Base-by-base conservation (phyloP, 1,139 yeast species). In the Martiniozyma asiatica region DNA sequence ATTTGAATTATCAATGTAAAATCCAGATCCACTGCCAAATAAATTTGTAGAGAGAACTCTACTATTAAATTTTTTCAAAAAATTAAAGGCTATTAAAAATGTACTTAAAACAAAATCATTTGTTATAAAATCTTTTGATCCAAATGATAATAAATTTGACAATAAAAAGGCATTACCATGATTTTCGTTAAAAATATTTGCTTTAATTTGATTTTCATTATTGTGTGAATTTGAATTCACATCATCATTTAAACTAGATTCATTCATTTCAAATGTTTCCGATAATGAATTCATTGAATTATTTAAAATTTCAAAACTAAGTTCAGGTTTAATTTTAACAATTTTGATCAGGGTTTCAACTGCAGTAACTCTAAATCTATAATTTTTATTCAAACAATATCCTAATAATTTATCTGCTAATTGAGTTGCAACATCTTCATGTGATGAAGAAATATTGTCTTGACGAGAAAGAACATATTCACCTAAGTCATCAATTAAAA, bases 1-100 rank as follows among this genome's bases (percentile, higher is more conserved):
- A 16, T 56, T 46, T 4, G 47, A 32, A 35, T 57, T 62, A 1
- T 68, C 57, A 18, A 66, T 53, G 10, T 55, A 45, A 20, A 56
- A 44, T 1, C 66, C 59, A 27, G 59, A 53, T 3, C 63, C 65
- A 32, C 41, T 39, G 5, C 51, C 48, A 35, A 51, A 44, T 23
- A 52, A 31, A 32, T 51, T 51, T 16, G 42, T 45, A 12, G 51
- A 43, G 14, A 53, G 41, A 4, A 52, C 49, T 9, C 53, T 41
- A 1, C 57, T 50, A 31, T 51, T 65, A 58, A 37, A 63, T 45
- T 40, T 51, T 49, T 34, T 59, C 36, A 50, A 50, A 47, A 33
- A 53, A 38, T 36, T 60, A 38, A 31, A 52, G 32, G 39, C 54
- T 41, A 39, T 34, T 8, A 54, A 44, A 29, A 50, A 55, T 2